Evolutionary conservation across 805 yeast genomes (phyloP).

Genomic region (Suhomyces kilbournensis): DNA sequence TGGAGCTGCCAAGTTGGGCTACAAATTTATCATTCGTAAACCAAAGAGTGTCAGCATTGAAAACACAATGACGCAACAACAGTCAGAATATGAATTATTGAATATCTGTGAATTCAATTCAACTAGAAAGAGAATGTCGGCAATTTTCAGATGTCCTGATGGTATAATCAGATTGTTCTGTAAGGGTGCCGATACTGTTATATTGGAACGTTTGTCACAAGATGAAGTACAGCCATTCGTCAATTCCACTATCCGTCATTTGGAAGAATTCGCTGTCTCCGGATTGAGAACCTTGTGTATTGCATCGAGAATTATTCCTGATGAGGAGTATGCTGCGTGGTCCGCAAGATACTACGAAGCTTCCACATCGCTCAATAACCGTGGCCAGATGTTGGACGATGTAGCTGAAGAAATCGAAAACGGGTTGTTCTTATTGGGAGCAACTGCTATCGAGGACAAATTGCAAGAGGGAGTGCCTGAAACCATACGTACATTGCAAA

Average conservation of each 20-base stretch:
- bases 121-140: slow-evolving; percentile 96
- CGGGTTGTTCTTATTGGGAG: slow-evolving; percentile 80
- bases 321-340: slow-evolving; percentile 78
- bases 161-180: slow-evolving; percentile 84
- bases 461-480: slow-evolving; percentile 98
- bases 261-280: slow-evolving; percentile 95
- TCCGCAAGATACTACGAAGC: slow-evolving; percentile 65
- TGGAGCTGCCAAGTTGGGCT: slow-evolving; percentile 91
- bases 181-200: slow-evolving; percentile 98
- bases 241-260: slow-evolving; percentile 75
- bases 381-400: slow-evolving; percentile 74
- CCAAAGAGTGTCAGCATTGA: slow-evolving; percentile 78
- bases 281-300: slow-evolving; percentile 94
- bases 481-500: slow-evolving; percentile 89
- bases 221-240: slow-evolving; percentile 69
- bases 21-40: slow-evolving; percentile 75
- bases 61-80: slow-evolving; percentile 45
- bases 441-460: slow-evolving; percentile 98
- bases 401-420: slow-evolving; percentile 88
- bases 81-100: slow-evolving; percentile 67
- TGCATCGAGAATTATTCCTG: slow-evolving; percentile 78
- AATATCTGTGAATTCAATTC: slow-evolving; percentile 96
- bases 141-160: slow-evolving; percentile 91
- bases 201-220: slow-evolving; percentile 73
- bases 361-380: slow-evolving; percentile 71